Conservation (phyloP, 495 filamentous ascomycete genomes). For the Neurospora sp. region DNA sequence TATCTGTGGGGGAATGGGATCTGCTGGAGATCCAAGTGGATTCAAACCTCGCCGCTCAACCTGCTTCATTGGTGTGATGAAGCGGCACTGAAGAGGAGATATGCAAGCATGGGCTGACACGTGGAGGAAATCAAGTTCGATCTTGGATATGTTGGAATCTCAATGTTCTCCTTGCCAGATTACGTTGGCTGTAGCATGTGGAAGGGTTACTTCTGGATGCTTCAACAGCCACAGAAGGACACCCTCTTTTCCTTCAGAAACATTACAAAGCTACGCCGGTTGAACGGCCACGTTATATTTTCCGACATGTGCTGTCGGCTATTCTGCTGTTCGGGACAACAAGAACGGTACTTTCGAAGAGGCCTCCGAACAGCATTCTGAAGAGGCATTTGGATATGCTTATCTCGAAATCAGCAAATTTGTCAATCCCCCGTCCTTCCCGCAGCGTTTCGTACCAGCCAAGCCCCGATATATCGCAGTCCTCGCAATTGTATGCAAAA, state of each 20-base stretch:
- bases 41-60: not conserved
- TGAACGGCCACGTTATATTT: not conserved
- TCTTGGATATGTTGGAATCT: not conserved
- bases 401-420: not conserved
- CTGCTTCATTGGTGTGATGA: not conserved
- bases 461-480: not conserved
- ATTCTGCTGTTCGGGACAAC: not conserved
- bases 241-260: not conserved
- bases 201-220: slow-evolving; percentile 8
- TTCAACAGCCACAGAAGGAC: slow-evolving; percentile 32
- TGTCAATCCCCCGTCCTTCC: not conserved
- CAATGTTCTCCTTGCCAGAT: not conserved
- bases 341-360: not conserved
- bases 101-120: not conserved
- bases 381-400: not conserved
- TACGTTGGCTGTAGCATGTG: not conserved
- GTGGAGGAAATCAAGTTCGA: not conserved
- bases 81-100: not conserved
- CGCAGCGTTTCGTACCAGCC: not conserved
- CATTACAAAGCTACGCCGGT: not conserved
- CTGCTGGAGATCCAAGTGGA: not conserved
- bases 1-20: not conserved
- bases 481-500: not conserved
- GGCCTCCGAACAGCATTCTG: not conserved
- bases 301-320: not conserved